Evolutionary conservation across 495 filamentous ascomycete genomes (phyloP), one percentile per base, ranked within the genome.

Genomic region (Podospora appendiculata): DNA sequence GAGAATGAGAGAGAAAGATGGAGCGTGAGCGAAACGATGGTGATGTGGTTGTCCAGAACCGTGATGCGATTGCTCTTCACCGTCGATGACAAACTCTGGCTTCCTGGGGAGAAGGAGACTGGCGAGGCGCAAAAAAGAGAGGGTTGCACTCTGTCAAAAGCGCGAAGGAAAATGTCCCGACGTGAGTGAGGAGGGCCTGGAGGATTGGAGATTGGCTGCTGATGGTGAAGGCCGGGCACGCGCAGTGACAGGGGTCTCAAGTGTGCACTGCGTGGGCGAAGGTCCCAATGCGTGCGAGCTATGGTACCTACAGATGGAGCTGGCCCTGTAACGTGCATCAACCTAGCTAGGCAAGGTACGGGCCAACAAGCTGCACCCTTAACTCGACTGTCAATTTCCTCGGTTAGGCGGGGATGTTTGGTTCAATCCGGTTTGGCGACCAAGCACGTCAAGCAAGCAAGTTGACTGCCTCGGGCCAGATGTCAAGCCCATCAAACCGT

Each of bases 331-430:
- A 25, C 25, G 25, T 25, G 25, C 25, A 25, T 25, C 25, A 25
- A 25, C 25, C 25, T 5, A 25, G 25, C 2, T 25, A 25, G 25
- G 25, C 25, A 25, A 25, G 25, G 25, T 25, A 25, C 25, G 25
- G 25, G 25, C 25, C 25, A 47, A 47, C 51, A 18, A 42, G 49
- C 48, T 58, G 48, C 58, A 55, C 39, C 50, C 42, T 53, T 53
- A 35, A 45, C 43, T 45, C 9, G 32, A 48, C 47, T 40, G 41
- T 47, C 53, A 50, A 54, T 51, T 60, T 40, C 43, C 50, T 53
- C 34, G 34, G 53, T n/a, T 13, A 32, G 35, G 43, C 12, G 8
- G 10, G 43, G 43, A 36, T 36, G 11, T 6, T 6, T 45, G n/a
- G 19, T 6, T 19, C 17, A 11, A 17, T 19, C 18, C 17, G 8